Base-by-base conservation (phyloP, 164 flowering plant genomes). In the Litsea cubeba region DNA sequence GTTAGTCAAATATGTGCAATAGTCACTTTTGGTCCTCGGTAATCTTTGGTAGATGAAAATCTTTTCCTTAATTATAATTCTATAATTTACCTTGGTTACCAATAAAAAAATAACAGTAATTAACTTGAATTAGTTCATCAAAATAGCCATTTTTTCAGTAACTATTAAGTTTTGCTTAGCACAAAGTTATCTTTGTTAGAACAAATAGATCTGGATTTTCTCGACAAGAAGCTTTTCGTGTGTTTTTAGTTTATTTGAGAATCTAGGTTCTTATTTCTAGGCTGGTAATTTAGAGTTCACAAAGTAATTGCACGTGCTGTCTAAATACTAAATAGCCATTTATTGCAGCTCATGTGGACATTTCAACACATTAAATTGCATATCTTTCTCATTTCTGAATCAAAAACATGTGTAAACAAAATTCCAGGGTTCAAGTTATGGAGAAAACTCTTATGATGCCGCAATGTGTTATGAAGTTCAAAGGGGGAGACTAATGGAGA, bases 361-460 rank as follows among this genome's bases (percentile, higher is more conserved):
- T 54, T 15, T 54, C n/a, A 15, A 20, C 6, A 18, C n/a, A 54
- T 54, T 54, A 17, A 15, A 20, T 54, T 54, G 17, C 60, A 54
- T 18, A 54, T 20, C 12, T 57, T 35, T 68, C 12, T 35, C 2
- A 23, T 30, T 50, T 50, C 65, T 72, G 49, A 69, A 11, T n/a
- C 1, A 20, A n/a, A 26, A 63, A 14, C 12, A 51, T 54, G 26
- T 69, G 12, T 64, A 68, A 22, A 28, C 12, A 20, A 15, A 63
- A 78, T 82, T 75, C 83, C 74, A 85, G 89, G 83, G 32, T 69
- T 73, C 76, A 18, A 70, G 14, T 75, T 74, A 49, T 62, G 71
- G n/a, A n/a, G 84, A 78, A 51, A 60, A 24, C 57, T 79, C 81
- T 30, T 82, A 70, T 80, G 86, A 83, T 66, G 80, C 79, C 78